Base-by-base conservation (phyloP, 805 yeast species). In the Wickerhamomyces tratensis region DNA sequence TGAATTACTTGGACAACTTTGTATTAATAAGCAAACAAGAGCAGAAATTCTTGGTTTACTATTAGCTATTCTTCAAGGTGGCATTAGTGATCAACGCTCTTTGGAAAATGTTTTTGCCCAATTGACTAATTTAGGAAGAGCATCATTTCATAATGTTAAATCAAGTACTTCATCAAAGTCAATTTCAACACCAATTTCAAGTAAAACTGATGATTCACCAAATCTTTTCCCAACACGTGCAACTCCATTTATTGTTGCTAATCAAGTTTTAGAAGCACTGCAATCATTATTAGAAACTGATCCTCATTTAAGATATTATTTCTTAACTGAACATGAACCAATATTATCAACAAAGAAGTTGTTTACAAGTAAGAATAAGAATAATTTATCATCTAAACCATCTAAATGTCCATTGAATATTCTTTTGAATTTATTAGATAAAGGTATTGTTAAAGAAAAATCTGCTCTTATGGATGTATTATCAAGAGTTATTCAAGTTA, bases 11-110 rank as follows among this genome's bases (percentile, higher is more conserved):
- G 76, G 75, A 25, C 77, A 74, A 46, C 55, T 88, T 39, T 84
- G 94, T 52, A 72, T 75, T 47, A 86, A 80, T 60, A 84, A 84
- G 58, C 94, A 83, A 48, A 83, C 85, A 6, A 65, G 96, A 42
- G 64, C 76, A 9, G 96, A 89, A 48, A 72, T 86, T 13, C 68
- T 88, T 56, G 78, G 82, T 37, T 63, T 82, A 43, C 55, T 88
- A 36, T 59, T 88, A 36, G 76, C 80, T 14, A 71, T 88, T 37
- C 63, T 89, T 33, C 82, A 80, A 44, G 96, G 88, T 46, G 94
- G 93, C n/a, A 64, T 82, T 6, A 53, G 56, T 2, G 82, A 76
- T 50, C 81, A 77, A 42, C 69, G 67, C 14, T 60, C 86, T 0
- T 61, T 86, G 37, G 88, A 82, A 49, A 72, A 67, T 48, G 71